Evolutionary conservation across 2,329 filamentous ascomycete species (phyloP).

Genomic region (Fusarium tanahbumbuense): DNA sequence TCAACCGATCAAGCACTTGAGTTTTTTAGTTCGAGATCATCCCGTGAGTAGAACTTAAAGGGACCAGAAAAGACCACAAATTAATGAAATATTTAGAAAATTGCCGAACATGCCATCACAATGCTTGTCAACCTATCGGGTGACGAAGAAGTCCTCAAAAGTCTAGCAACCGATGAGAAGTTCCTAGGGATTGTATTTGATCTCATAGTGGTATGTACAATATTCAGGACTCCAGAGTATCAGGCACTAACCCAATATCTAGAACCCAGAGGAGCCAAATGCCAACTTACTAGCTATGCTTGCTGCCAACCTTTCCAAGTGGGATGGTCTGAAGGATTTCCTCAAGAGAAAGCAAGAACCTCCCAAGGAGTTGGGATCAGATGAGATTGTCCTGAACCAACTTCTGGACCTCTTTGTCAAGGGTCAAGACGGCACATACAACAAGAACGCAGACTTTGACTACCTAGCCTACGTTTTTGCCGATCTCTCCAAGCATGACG

Average conservation of each 20-base stretch:
- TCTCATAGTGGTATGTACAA: conserved; percentile 75
- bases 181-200: conserved; percentile 81
- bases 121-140: conserved; percentile 89
- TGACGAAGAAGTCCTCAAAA: conserved; percentile 79
- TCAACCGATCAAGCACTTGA: conserved; percentile 85
- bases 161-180: conserved; percentile 79
- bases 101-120: conserved; percentile 91
- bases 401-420: conserved; percentile 96
- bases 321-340: conserved; percentile 76
- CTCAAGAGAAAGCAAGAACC: conserved; percentile 74
- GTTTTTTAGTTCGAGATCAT: conserved; percentile 86
- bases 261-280: conserved; percentile 81
- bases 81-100: conserved; percentile 67
- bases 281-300: conserved; percentile 91
- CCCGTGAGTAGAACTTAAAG: conserved; percentile 63
- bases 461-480: conserved; percentile 96
- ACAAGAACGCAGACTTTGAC: conserved; percentile 87
- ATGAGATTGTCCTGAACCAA: conserved; percentile 84
- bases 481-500: conserved; percentile 84
- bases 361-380: conserved; percentile 77
- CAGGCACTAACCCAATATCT: conserved; percentile 10
- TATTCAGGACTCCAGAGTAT: background rate
- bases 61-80: too few species aligned
- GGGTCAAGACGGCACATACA: conserved; percentile 83
- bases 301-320: conserved; percentile 90